phyloP scores from a whole-genome alignment of 139 green algal species.

The Protoeuglena noctilucae region DNA sequence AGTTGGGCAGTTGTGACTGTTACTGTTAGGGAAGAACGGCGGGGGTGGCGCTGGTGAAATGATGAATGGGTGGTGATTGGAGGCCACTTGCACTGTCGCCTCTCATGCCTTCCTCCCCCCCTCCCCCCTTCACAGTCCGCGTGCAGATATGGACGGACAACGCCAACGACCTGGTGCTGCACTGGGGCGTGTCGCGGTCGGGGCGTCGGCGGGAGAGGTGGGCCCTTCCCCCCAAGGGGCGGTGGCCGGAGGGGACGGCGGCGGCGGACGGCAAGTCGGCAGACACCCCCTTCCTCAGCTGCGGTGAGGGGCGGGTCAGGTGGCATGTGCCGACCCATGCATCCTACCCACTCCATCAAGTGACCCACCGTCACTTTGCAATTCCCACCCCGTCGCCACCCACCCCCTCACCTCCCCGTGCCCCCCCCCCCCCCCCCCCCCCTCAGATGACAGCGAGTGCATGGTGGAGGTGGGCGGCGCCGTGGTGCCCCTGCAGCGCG shows the following conservation, averaged over 20 bases:
- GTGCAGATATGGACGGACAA: conserved; percentile 45
- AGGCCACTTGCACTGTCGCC: no score
- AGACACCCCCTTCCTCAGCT: conserved; percentile 38
- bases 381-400: no score
- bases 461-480: conserved; percentile 26
- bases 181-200: conserved; percentile 58
- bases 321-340: no score
- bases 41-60: no score
- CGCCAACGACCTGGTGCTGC: conserved; percentile 44
- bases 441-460: conserved; percentile 19
- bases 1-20: neutral
- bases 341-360: no score
- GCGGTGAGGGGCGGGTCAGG: conserved; percentile 3
- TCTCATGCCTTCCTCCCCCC: no score
- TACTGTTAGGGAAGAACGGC: neutral
- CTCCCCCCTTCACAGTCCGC: conserved; percentile 18
- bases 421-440: no score
- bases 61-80: conserved; percentile 1
- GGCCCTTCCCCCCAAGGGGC: conserved; percentile 16
- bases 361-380: no score
- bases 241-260: conserved; percentile 14
- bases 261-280: conserved; percentile 20
- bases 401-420: no score
- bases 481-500: conserved; percentile 50
- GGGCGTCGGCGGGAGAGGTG: conserved; percentile 20